Conservation (phyloP, 192 early-diverging fungal species). For the Allomyces arbusculus region DNA sequence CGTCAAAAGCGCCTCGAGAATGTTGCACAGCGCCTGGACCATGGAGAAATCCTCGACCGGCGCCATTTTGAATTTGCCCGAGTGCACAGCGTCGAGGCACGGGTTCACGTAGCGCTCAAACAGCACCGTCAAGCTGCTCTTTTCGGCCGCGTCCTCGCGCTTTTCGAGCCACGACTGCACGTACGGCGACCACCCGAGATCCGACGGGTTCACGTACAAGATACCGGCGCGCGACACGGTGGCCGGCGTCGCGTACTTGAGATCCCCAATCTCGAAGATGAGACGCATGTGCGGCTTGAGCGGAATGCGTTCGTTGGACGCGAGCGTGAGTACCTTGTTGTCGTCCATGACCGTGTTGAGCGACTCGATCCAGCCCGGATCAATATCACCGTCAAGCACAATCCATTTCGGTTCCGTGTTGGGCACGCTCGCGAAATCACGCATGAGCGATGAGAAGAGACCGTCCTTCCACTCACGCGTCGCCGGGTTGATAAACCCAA, state of each 20-base stretch:
- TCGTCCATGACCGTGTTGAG: conserved; percentile 93
- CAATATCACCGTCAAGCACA: conserved; percentile 98
- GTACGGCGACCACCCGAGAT: conserved; percentile 65
- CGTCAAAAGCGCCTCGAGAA: conserved; percentile 37
- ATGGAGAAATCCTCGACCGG: conserved; percentile 65
- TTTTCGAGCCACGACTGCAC: conserved; percentile 49
- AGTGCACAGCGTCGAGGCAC: conserved; percentile 54
- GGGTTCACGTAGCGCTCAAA: conserved; percentile 27
- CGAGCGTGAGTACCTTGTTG: conserved; percentile 87
- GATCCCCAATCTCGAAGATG: conserved; percentile 96
- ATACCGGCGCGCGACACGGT: conserved; percentile 98
- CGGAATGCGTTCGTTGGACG: conserved; percentile 93
- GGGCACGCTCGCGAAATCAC: conserved; percentile 93
- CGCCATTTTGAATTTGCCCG: conserved; percentile 45
- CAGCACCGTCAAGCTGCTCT: conserved; percentile 17
- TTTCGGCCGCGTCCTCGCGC: conserved; percentile 62
- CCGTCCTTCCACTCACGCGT: conserved; percentile 99
- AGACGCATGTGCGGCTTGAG: conserved; percentile 89
- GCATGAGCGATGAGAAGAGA: conserved; percentile 86
- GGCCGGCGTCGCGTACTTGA: conserved; percentile 91
- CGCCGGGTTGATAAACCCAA: conserved; percentile 85
- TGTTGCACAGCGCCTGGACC: conserved; percentile 54
- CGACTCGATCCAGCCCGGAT: conserved; percentile 99
- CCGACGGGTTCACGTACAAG: conserved; percentile 74
- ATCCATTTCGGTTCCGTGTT: conserved; percentile 97